phyloP scores from a whole-genome alignment of 371 early-diverging fungal genomes.

The Conidiobolus incongruus region DNA sequence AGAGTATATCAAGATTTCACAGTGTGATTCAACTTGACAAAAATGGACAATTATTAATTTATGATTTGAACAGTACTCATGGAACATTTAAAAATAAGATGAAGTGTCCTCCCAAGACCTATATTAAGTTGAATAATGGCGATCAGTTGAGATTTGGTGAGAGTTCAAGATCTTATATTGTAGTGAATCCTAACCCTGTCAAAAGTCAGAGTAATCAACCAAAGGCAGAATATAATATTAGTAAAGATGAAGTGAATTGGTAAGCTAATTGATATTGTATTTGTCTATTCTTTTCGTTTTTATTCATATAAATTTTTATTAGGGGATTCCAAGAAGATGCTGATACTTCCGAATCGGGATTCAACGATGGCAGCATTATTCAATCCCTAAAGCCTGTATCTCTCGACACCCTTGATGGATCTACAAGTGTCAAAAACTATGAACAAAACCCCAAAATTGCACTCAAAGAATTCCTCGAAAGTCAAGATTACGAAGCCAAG shows the following conservation, averaged over 20 bases:
- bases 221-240: neutral
- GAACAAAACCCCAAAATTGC: no score
- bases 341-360: no score
- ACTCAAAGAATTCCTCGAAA: no score
- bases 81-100: slow-evolving; percentile 1
- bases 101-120: neutral
- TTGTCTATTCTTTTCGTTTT: neutral
- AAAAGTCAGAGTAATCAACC: neutral
- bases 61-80: slow-evolving; percentile 1
- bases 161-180: neutral
- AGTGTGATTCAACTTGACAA: no score
- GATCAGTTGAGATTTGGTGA: slow-evolving; percentile 2
- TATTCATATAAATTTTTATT: neutral
- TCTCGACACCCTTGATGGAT: no score
- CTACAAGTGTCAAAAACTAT: no score
- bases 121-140: neutral
- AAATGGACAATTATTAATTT: neutral
- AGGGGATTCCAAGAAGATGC: slow-evolving; percentile 1
- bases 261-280: neutral
- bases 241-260: neutral
- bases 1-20: no score
- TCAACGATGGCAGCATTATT: no score
- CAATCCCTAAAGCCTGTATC: no score
- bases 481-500: no score
- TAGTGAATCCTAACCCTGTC: neutral